phyloP scores from a whole-genome alignment of 1,139 yeast genomes.

The Candida neerlandica region DNA sequence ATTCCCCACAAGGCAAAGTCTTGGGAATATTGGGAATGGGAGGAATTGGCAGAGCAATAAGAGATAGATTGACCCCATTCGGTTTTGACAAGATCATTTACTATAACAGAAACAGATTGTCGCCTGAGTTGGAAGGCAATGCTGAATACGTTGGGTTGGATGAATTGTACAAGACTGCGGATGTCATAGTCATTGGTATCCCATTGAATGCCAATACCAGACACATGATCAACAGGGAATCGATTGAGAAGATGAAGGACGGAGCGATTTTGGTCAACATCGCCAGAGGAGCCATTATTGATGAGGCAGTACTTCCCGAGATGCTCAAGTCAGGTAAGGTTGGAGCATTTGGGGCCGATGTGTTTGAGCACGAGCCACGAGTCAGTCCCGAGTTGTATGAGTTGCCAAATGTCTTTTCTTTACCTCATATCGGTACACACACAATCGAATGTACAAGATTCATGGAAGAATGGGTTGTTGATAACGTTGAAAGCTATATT shows the following conservation, averaged over 20 bases:
- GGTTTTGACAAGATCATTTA: conserved; percentile 62
- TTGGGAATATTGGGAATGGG: conserved; percentile 77
- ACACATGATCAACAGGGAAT: conserved; percentile 56
- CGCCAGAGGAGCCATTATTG: conserved; percentile 75
- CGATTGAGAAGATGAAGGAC: conserved; percentile 58
- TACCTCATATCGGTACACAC: conserved; percentile 87
- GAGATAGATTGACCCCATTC: conserved; percentile 62
- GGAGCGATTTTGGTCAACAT: conserved; percentile 69
- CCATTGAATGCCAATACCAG: conserved; percentile 60
- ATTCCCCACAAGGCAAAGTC: conserved; percentile 60
- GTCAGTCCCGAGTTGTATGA: conserved; percentile 57
- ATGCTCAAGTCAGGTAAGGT: conserved; percentile 70
- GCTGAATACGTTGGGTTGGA: conserved; percentile 60
- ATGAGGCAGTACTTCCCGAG: conserved; percentile 60
- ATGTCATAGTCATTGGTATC: conserved; percentile 60
- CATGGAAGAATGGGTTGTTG: conserved; percentile 58
- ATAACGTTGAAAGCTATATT: conserved; percentile 44
- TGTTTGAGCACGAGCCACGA: conserved; percentile 78
- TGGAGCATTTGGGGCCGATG: conserved; percentile 76
- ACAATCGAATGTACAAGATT: conserved; percentile 55
- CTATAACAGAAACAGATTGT: conserved; percentile 56
- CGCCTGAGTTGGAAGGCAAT: conserved; percentile 56
- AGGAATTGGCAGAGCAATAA: conserved; percentile 70
- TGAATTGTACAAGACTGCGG: conserved; percentile 53
- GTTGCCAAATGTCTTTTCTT: conserved; percentile 57